Evolutionary conservation across 345 rosid genomes (phyloP), one percentile per base, ranked within the genome.

Genomic region (Camelina sativa): DNA sequence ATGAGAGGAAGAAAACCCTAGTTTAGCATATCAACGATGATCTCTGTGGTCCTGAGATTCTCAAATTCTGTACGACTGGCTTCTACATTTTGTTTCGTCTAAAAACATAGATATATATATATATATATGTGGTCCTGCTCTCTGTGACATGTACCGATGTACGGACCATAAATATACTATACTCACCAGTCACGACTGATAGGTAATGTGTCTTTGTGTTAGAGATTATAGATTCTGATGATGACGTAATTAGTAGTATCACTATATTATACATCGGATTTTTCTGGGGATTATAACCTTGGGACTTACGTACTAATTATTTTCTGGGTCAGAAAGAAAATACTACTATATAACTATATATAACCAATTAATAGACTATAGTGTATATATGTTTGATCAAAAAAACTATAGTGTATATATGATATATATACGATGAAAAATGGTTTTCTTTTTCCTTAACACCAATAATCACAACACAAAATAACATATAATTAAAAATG

Each of bases 111-210:
- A 32, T 51, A 23, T 56, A 44, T 70, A 47, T 47, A 76, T 76
- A 32, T 51, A 23, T 56, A 44, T 70, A 47, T 47, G 80, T 76
- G 80, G 76, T 76, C 80, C 76, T 70, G 52, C 71, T 55, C 71
- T 55, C 71, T 69, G 59, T 43, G 37, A 69, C 71, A 53, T 76
- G 80, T 76, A 76, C 71, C 65, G 75, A 53, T 76, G 80, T 76
- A 76, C 71, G 71, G 75, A 76, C 53, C 62, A 56, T 46, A 65
- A 46, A 35, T 30, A 37, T 17, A 30, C 47, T 20, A 37, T 8
- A 30, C 58, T 20, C 35, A 48, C 43, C 12, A 38, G 12, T 37
- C 41, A 37, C 59, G 23, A 23, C 37, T 30, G 52, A 34, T 47
- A 55, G 0, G n/a, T 34, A 32, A 57, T 44, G 30, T 44, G 54